Base-by-base conservation (phyloP, 2,329 filamentous ascomycete species). In the Cladosporium phlei region DNA sequence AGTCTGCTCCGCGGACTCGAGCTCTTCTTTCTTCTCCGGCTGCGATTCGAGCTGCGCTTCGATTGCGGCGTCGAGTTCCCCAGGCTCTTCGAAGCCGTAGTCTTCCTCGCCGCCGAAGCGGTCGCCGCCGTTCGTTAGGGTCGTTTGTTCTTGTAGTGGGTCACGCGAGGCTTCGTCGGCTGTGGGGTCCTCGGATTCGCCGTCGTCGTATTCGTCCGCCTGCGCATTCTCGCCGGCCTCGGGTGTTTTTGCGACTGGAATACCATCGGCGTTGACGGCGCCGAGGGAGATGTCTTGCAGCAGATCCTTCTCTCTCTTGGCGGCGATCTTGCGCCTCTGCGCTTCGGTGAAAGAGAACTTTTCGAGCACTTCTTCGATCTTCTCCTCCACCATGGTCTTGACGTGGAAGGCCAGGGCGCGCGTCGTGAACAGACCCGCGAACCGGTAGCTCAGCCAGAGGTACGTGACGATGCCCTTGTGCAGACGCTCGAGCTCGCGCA, bases 381-480 rank as follows among this genome's bases (percentile, higher is more conserved):
- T 82, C 42, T 80, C 74, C 68, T 96, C 90, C 2, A 90, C 82
- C 39, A 94, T 64, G 5, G 69, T 66, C 61, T 95, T 95, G 38
- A 88, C 80, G 61, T 95, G 82, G 53, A 86, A 84, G 0, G 88
- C 89, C 33, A 95, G 73, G 1, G 73, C 72, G 57, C 91, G 80
- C 53, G 83, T 86, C 5, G 72, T 77, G 65, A 96, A 95, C 40
- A 94, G 76, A 38, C 87, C 86, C 3, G 81, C 75, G 65, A 91
- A 95, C 5, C 91, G 83, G 66, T 91, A 97, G 57, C 86, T 91
- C 12, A 98, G 74, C 93, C 93, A 98, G 2, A 95, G 75, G 62
- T 97, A 98, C 37, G 90, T 71, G 34, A 91, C 88, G 28, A 98
- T 71, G 21, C 80, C 75, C 58, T 87, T 86, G 69, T 98, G 93